Percentiles rank a stretch among this genome's conserved stretches.
These are phyloP conservation scores for Podosphaera fusca DNA, from an alignment of 2,329 filamentous ascomycete species.

Conservation along the genomic window DNA sequence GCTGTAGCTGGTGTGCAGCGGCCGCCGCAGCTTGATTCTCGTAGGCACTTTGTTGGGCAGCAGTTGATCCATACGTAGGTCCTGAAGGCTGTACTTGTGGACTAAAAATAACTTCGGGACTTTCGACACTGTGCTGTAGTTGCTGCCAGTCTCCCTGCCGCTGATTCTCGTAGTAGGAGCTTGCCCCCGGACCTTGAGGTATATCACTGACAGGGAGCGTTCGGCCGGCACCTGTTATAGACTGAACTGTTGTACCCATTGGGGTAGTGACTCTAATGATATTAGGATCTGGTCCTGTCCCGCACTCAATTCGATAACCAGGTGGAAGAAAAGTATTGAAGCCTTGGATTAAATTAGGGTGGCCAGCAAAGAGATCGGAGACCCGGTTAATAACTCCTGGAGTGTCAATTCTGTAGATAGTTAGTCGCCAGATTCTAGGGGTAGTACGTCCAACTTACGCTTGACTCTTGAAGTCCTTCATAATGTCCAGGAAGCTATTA, in stretches of 20 bases:
- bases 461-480: constrained; percentile 99
- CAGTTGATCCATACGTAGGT: constrained; percentile 22
- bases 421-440: constrained; percentile 11
- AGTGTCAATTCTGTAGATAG: constrained; percentile 53
- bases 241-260: constrained; percentile 87
- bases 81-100: constrained; percentile 29
- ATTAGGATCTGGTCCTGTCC: constrained; percentile 79
- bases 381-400: constrained; percentile 93
- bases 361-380: constrained; percentile 83
- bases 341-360: constrained; percentile 85
- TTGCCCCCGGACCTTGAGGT: constrained; percentile 6
- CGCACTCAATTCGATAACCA: constrained; percentile 90
- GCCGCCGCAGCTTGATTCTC: constrained; percentile 21
- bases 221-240: constrained; percentile 37
- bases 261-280: constrained; percentile 92
- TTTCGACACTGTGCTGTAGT: constrained; percentile 35
- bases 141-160: constrained; percentile 28
- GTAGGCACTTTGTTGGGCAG: constrained; percentile 18
- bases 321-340: constrained; percentile 96
- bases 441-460: constrained; percentile 35
- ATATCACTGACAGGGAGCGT: constrained; percentile 17
- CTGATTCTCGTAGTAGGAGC: constrained; percentile 20
- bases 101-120: constrained; percentile 38
- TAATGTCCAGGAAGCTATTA: constrained; percentile 89
- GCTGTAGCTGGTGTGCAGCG: constrained; percentile 34